phyloP scores from a whole-genome alignment of 169 alveolate genomes.

The Plasmodium cynomolgi region DNA sequence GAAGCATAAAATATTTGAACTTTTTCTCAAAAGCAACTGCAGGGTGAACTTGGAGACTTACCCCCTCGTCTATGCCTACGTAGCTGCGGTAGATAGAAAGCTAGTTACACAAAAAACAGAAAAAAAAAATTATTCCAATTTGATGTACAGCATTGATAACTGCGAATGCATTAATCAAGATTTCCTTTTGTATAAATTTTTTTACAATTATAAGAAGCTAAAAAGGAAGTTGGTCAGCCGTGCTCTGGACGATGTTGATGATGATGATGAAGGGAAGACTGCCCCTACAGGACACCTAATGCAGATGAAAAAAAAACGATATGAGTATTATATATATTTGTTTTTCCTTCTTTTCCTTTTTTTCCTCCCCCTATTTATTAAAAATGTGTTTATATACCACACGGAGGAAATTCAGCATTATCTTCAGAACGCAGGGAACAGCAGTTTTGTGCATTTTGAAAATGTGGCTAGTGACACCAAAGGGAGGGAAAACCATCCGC shows the following conservation, averaged over 20 bases:
- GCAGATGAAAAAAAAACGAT: slow-evolving; percentile 26
- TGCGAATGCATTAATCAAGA: slow-evolving; percentile 65
- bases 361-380: slow-evolving; percentile 43
- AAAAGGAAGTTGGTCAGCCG: slow-evolving; percentile 9
- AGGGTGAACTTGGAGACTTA: background rate
- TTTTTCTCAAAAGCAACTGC: slow-evolving; percentile 17
- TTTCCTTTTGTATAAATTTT: slow-evolving; percentile 44
- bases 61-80: slow-evolving; percentile 24
- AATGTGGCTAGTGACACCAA: background rate
- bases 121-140: slow-evolving; percentile 58
- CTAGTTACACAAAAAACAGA: slow-evolving; percentile 15
- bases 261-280: background rate
- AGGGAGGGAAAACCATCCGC: background rate
- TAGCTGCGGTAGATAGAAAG: slow-evolving; percentile 18
- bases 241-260: background rate
- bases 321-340: slow-evolving; percentile 51
- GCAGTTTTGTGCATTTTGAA: background rate
- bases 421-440: background rate
- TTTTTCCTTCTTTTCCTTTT: slow-evolving; percentile 47
- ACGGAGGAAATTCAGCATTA: slow-evolving; percentile 29
- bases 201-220: slow-evolving; percentile 51
- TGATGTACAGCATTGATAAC: slow-evolving; percentile 37
- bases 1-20: slow-evolving; percentile 59
- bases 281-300: background rate
- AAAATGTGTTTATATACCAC: slow-evolving; percentile 45